phyloP scores from a whole-genome alignment of 1,139 yeast species.

The Candida tunisiensis region DNA sequence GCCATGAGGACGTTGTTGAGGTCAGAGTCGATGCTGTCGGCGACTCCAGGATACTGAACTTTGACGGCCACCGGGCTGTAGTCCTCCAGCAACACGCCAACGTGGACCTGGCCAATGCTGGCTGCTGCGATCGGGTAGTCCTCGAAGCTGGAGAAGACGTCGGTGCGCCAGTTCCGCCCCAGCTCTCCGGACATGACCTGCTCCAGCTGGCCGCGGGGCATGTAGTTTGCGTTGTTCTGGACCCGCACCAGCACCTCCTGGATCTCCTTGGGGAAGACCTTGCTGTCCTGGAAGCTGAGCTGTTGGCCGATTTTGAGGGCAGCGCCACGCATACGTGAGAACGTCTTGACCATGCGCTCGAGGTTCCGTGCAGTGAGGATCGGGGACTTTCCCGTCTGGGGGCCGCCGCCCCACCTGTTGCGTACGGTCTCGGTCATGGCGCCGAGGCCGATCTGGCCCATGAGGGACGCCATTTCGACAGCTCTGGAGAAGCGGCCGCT shows the following conservation, averaged over 20 bases:
- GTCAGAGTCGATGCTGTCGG: constrained; percentile 83
- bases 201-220: constrained; percentile 87
- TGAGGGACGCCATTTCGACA: constrained; percentile 84
- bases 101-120: constrained; percentile 92
- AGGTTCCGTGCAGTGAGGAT: constrained; percentile 69
- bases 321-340: constrained; percentile 95
- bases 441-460: constrained; percentile 82
- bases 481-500: constrained; percentile 70
- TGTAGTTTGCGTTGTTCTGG: constrained; percentile 89
- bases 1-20: constrained; percentile 68
- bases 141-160: constrained; percentile 54
- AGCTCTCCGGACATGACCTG: constrained; percentile 56
- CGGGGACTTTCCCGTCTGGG: constrained; percentile 36
- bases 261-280: constrained; percentile 70
- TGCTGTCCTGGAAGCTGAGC: constrained; percentile 79
- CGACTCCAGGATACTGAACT: constrained; percentile 98
- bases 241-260: constrained; percentile 69
- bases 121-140: constrained; percentile 96
- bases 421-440: constrained; percentile 67
- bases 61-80: constrained; percentile 81
- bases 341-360: constrained; percentile 72
- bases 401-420: constrained; percentile 36
- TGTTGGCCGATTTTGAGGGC: constrained; percentile 93
- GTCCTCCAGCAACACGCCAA: constrained; percentile 41
- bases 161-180: constrained; percentile 63